Percentiles rank a stretch among this genome's conserved stretches.
Conservation (phyloP, 331 rosid species). For the Rhamnella rubrinervis region DNA sequence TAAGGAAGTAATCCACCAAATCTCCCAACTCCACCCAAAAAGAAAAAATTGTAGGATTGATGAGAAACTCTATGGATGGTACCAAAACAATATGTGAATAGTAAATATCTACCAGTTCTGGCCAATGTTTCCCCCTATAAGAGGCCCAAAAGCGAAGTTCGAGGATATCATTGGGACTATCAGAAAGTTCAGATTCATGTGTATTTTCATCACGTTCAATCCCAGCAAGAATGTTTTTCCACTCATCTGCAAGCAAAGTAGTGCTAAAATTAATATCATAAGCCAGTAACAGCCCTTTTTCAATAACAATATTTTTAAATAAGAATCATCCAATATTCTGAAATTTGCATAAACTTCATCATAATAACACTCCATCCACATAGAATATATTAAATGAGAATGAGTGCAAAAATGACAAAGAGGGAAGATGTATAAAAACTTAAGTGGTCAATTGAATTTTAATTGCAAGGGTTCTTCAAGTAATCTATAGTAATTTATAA, state of each 20-base stretch:
- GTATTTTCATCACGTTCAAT: conserved; percentile 79
- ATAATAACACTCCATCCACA: too few species aligned
- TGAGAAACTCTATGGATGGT: background rate
- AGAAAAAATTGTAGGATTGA: background rate
- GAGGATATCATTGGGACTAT: conserved; percentile 63
- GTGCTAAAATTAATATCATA: background rate
- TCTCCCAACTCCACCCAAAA: background rate
- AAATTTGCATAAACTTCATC: too few species aligned
- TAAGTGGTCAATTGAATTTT: too few species aligned
- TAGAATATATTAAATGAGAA: too few species aligned
- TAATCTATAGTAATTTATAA: too few species aligned
- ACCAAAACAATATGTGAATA: background rate
- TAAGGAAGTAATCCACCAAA: background rate
- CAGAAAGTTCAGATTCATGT: conserved; percentile 52
- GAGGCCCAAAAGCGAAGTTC: conserved; percentile 97
- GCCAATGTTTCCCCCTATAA: conserved; percentile 90
- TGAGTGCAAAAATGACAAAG: too few species aligned
- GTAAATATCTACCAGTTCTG: conserved; percentile 69
- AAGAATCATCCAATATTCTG: too few species aligned
- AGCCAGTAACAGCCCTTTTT: background rate
- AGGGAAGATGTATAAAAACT: too few species aligned
- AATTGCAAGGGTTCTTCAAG: too few species aligned
- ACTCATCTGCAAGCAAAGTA: conserved; percentile 57
- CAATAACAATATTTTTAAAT: too few species aligned
- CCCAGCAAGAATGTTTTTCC: conserved; percentile 88